Base-by-base conservation (phyloP, 148 eudicot genomes). In the Pharnaceum exiguum region DNA sequence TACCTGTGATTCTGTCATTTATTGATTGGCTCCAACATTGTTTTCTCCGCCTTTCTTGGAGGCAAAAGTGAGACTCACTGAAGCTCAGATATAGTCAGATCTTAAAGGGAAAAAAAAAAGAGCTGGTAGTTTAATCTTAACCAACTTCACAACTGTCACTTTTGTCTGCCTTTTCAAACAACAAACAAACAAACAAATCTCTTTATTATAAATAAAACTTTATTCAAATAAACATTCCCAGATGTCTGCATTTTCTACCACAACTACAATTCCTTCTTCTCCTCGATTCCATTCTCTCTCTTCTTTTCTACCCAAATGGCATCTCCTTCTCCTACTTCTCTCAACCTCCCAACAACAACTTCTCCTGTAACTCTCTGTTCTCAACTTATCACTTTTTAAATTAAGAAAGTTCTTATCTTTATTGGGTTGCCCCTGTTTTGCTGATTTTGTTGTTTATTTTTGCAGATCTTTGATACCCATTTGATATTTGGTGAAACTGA, bases 21-120 rank as follows among this genome's bases (percentile, higher is more conserved):
- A n/a, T n/a, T n/a, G n/a, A 4, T 4, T 26, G 1, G 17, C 3
- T 12, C 51, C 38, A 46, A 69, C 90, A 75, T 85, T 51, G 94
- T 51, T 64, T 64, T 73, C 94, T 89, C 97, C 97, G 97, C 56
- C 90, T 67, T 86, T 77, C 58, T 81, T 76, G 90, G 95, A 82
- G 76, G 29, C 50, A 63, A 52, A n/a, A n/a, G n/a, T n/a, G n/a
- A n/a, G n/a, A n/a, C n/a, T n/a, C n/a, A 24, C 49, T 18, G 47
- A 35, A 23, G 26, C 29, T 18, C 16, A 29, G 15, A 24, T 45
- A 19, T 21, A 35, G 7, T 35, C 7, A 6, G 38, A 6, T 35
- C 38, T 35, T 35, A 7, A 7, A 35, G 12, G 7, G 7, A 35
- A 35, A 35, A 6, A 35, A 35, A 35, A 6, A 6, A 35, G 12